Percentiles rank a stretch among this genome's conserved stretches.
Conservation (phyloP, 177 flowering plant species). For the Vitis hybrid region DNA sequence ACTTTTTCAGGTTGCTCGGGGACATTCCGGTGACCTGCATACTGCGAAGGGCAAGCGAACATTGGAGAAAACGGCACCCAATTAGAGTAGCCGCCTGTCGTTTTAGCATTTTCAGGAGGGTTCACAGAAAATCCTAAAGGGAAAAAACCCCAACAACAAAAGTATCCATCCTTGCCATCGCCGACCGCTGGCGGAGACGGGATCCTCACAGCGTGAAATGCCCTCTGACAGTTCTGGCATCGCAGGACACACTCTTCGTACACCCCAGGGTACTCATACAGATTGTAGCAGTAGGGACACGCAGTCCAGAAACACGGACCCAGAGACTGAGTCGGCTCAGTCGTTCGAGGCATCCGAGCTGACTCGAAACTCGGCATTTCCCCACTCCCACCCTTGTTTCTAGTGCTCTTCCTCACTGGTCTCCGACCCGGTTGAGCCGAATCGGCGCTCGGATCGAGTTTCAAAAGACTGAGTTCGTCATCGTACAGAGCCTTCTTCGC, state of each 20-base stretch:
- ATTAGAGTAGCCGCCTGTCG: slow-evolving; percentile 10
- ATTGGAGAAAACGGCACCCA: slow-evolving; percentile 64
- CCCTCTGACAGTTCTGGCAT: slow-evolving; percentile 57
- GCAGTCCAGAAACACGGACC: slow-evolving; percentile 55
- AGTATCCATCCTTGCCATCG: slow-evolving; percentile 27
- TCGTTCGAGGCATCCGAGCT: slow-evolving; percentile 6
- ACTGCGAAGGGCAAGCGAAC: slow-evolving; percentile 36
- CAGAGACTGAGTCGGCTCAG: slow-evolving; percentile 7
- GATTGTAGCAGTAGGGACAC: slow-evolving; percentile 59
- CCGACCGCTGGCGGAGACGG: slow-evolving; percentile 44
- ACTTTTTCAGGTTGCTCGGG: neutral
- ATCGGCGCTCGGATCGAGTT: slow-evolving; percentile 11
- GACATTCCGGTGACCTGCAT: neutral
- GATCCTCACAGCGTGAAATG: slow-evolving; percentile 50
- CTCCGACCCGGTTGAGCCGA: slow-evolving; percentile 14
- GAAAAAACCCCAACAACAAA: slow-evolving; percentile 61
- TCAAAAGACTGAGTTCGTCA: slow-evolving; percentile 23
- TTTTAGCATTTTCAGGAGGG: slow-evolving; percentile 20
- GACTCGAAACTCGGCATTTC: slow-evolving; percentile 8
- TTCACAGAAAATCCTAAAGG: slow-evolving; percentile 49
- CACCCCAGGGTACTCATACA: slow-evolving; percentile 49
- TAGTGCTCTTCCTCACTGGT: slow-evolving; percentile 12
- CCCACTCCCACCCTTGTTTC: neutral
- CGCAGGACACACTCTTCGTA: slow-evolving; percentile 52
- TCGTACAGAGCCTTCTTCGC: slow-evolving; percentile 48